A percentile compares a stretch with the other conserved stretches of the same genome.
Evolutionary conservation across 192 early-diverging fungal genomes (phyloP).

Genomic region (Coemansia furcata): DNA sequence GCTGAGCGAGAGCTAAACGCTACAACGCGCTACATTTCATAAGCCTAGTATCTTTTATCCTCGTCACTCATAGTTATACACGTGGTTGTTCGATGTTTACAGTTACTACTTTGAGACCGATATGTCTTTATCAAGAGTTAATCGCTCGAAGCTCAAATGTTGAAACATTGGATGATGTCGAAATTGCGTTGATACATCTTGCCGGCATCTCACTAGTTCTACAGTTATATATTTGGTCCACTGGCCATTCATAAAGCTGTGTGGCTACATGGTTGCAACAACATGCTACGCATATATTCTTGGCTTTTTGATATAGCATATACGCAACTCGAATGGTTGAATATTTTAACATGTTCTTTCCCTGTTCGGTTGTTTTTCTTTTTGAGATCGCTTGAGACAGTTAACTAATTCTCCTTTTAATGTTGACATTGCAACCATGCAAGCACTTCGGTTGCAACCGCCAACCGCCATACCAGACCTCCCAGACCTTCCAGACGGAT

Average conservation of each 20-base stretch:
- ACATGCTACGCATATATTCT: neutral
- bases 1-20: slow-evolving; percentile 22
- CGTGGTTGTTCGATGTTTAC: neutral
- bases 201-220: too few relatives aligned
- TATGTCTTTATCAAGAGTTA: neutral
- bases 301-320: neutral
- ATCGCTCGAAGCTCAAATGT: neutral
- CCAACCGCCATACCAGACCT: neutral
- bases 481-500: neutral
- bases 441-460: neutral
- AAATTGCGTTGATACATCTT: too few relatives aligned
- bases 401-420: neutral
- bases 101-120: neutral
- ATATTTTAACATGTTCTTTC: neutral
- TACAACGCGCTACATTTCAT: neutral
- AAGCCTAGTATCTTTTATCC: neutral
- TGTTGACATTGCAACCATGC: neutral
- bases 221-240: too few relatives aligned
- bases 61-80: neutral
- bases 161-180: too few relatives aligned
- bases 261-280: neutral
- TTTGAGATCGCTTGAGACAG: neutral
- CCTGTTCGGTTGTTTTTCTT: neutral
- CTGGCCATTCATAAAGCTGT: neutral
- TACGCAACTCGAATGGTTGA: neutral